These are phyloP conservation scores for Cladosporium sp. DNA, from an alignment of 2,329 filamentous ascomycete species.

Conservation along the genomic window DNA sequence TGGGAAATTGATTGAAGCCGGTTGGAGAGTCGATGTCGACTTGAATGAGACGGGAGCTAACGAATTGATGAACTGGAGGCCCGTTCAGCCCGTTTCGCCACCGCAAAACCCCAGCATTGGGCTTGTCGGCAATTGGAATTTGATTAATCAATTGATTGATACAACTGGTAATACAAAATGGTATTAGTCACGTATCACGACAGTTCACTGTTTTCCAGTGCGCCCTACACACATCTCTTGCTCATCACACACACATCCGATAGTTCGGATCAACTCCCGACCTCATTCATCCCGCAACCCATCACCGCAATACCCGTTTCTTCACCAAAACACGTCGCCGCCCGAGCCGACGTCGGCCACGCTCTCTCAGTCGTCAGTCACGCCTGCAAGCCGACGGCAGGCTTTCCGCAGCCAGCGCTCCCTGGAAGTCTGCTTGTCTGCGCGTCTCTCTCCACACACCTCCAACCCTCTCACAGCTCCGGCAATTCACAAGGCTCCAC, in stretches of 20 bases:
- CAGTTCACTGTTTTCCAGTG: too few species aligned
- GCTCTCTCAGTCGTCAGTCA: too few species aligned
- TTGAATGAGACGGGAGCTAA: neutral
- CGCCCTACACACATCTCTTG: too few species aligned
- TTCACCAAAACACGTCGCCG: neutral
- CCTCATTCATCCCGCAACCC: neutral
- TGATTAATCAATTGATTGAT: too few species aligned
- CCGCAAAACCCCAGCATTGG: too few species aligned
- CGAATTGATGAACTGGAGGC: constrained; percentile 1
- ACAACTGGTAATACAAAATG: too few species aligned
- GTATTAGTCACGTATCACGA: too few species aligned
- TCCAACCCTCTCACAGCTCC: constrained; percentile 8
- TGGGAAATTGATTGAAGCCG: constrained; percentile 5
- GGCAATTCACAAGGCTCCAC: neutral
- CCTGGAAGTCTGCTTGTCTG: neutral
- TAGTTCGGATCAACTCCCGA: neutral
- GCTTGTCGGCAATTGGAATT: too few species aligned
- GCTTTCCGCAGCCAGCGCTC: neutral
- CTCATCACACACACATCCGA: too few species aligned
- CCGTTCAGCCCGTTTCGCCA: neutral
- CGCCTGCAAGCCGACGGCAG: neutral
- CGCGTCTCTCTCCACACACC: neutral
- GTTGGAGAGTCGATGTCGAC: neutral
- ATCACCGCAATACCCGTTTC: constrained; percentile 11
- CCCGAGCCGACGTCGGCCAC: constrained; percentile 9